Evolutionary conservation across 2,329 filamentous ascomycete species (phyloP), one percentile per base, ranked within the genome.

Genomic region (Colletotrichum orbiculare): DNA sequence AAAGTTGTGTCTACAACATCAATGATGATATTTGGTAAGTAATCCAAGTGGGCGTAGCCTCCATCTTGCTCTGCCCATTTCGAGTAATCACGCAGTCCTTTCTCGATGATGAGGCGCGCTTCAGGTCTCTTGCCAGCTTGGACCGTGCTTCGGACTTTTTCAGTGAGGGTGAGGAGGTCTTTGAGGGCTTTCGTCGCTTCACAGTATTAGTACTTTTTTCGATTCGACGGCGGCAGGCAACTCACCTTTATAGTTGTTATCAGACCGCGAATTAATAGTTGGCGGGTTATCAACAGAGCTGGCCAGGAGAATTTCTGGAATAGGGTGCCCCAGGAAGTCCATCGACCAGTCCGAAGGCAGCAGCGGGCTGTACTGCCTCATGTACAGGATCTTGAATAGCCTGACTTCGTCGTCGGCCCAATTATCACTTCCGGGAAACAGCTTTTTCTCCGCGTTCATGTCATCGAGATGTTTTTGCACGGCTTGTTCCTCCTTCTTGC

Each of bases 321-420:
- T 74, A 10, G 79, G 79, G 1, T 82, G 73, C 1, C 73, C 76
- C 8, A 76, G 69, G n/a, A 82, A 75, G 55, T 81, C 79, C 12
- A 79, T 69, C 12, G 73, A 71, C 80, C 80, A 82, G 37, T 78
- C 75, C 5, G 71, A 61, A 2, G 80, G 80, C 10, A 82, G 67
- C 37, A 82, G 73, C 2, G 80, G 76, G 3, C 78, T 72, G 60
- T 79, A 75, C 64, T 80, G 75, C n/a, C 80, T 71, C 68, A 77
- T 71, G 64, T 76, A 82, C 2, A 82, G 67, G 42, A 79, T 75
- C 69, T 80, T 77, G 58, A 81, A 82, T 38, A 82, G 73, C 2
- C 69, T 71, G 37, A 80, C 78, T 68, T 87, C 85, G n/a, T 81
- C 81, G 9, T 78, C 73, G 35, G 86, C 78, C 84, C 85, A 87